Percentiles rank a stretch among this genome's conserved stretches.
Conservation (phyloP, 2,329 filamentous ascomycete species). For the Xylaria sp. region DNA sequence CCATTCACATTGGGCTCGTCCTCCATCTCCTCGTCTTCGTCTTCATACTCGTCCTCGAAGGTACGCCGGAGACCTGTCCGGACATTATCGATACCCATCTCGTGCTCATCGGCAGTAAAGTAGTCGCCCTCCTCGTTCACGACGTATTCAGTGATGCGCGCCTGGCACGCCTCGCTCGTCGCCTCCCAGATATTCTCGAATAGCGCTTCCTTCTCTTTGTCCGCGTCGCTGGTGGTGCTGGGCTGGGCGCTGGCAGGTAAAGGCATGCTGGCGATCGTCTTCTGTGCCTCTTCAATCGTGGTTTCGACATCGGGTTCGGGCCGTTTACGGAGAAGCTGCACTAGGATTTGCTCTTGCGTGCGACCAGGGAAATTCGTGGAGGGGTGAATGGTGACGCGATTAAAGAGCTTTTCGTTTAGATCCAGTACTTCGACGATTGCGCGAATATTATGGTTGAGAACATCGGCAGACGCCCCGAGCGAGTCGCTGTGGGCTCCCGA, state of each 20-base stretch:
- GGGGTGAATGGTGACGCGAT: slow-evolving; percentile 77
- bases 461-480: slow-evolving; percentile 76
- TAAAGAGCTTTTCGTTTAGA: slow-evolving; percentile 74
- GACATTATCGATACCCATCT: slow-evolving; percentile 73
- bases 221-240: slow-evolving; percentile 19
- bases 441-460: slow-evolving; percentile 76
- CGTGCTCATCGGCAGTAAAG: slow-evolving; percentile 78
- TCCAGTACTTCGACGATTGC: slow-evolving; percentile 73
- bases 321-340: slow-evolving; percentile 82
- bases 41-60: slow-evolving; percentile 66
- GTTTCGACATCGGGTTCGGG: slow-evolving; percentile 81
- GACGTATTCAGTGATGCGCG: slow-evolving; percentile 53
- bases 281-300: slow-evolving; percentile 73
- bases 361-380: slow-evolving; percentile 79
- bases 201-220: slow-evolving; percentile 54
- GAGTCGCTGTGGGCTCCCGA: slow-evolving; percentile 64
- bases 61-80: slow-evolving; percentile 74
- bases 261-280: slow-evolving; percentile 48
- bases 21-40: slow-evolving; percentile 64
- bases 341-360: slow-evolving; percentile 73
- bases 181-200: slow-evolving; percentile 55
- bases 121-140: slow-evolving; percentile 67
- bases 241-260: background rate
- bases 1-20: slow-evolving; percentile 48
- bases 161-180: slow-evolving; percentile 48